These are phyloP conservation scores for Warburgia ugandensis DNA, from an alignment of 164 flowering plant species.

Conservation along the genomic window DNA sequence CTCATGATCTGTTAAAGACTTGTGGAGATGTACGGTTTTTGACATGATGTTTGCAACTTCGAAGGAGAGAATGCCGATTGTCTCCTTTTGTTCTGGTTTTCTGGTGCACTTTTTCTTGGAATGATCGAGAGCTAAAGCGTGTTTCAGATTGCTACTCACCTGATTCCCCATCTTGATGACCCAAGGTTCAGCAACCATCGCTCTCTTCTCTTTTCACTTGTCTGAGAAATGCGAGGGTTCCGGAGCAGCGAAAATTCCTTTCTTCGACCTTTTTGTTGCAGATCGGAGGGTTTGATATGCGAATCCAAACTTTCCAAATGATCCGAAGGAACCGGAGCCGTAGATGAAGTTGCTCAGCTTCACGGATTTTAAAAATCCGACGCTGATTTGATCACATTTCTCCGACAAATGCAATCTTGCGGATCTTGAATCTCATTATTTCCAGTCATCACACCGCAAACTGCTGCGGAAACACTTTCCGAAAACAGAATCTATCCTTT, in stretches of 20 bases:
- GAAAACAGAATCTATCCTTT: too few species aligned
- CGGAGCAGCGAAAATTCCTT: not conserved
- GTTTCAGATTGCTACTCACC: constrained; percentile 80
- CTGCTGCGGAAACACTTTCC: too few species aligned
- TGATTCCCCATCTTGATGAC: constrained; percentile 76
- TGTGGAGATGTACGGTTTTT: constrained; percentile 65
- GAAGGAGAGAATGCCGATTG: constrained; percentile 84
- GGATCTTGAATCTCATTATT: too few species aligned
- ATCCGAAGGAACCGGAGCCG: too few species aligned
- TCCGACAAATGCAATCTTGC: too few species aligned
- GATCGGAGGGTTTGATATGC: too few species aligned
- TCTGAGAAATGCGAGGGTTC: not conserved
- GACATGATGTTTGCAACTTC: constrained; percentile 93
- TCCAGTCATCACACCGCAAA: too few species aligned
- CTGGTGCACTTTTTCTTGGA: constrained; percentile 36
- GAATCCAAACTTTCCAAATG: too few species aligned
- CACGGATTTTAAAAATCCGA: too few species aligned
- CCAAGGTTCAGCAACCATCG: constrained; percentile 94
- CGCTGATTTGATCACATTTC: too few species aligned
- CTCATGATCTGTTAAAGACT: constrained; percentile 57
- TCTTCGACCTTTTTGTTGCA: too few species aligned
- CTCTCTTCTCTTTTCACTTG: constrained; percentile 10
- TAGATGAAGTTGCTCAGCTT: too few species aligned
- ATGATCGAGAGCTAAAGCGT: constrained; percentile 47
- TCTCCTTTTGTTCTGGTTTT: constrained; percentile 22